These are phyloP conservation scores for Nitzschia sp. DNA, from an alignment of 108 stramenopile species.

Conservation along the genomic window DNA sequence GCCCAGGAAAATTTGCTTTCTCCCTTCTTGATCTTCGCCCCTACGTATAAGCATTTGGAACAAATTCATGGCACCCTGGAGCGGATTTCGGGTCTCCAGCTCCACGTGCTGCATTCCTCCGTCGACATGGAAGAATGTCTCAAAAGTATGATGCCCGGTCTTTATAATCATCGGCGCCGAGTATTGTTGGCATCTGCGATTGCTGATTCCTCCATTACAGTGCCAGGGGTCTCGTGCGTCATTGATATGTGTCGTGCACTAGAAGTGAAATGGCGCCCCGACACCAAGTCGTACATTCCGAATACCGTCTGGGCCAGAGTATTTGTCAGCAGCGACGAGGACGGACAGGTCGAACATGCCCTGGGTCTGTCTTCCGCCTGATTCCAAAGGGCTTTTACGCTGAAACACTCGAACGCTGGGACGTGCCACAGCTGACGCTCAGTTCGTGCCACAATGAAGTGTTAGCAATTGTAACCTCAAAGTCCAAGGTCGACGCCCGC, in stretches of 20 bases:
- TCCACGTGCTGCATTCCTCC: no score
- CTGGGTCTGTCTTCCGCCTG: slow-evolving; percentile 46
- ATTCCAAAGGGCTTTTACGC: slow-evolving; percentile 34
- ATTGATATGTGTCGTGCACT: slow-evolving; percentile 54
- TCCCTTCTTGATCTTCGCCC: no score
- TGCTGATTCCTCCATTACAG: slow-evolving; percentile 52
- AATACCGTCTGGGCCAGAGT: slow-evolving; percentile 37
- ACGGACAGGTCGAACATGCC: slow-evolving; percentile 50
- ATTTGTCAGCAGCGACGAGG: slow-evolving; percentile 55
- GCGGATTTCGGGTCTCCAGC: no score
- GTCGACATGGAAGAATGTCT: no score
- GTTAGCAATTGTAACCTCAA: slow-evolving; percentile 23
- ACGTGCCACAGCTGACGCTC: slow-evolving; percentile 34
- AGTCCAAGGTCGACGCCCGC: slow-evolving; percentile 8
- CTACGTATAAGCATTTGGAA: no score
- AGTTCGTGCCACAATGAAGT: slow-evolving; percentile 46
- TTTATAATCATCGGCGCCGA: no score
- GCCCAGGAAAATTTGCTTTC: no score
- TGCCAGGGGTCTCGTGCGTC: slow-evolving; percentile 49
- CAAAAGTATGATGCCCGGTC: no score
- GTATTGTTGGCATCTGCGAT: slow-evolving; percentile 57
- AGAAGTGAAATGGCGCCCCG: slow-evolving; percentile 42
- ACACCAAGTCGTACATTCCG: slow-evolving; percentile 15
- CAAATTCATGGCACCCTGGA: no score
- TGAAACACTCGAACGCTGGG: slow-evolving; percentile 27